Base-by-base conservation (phyloP, 768 basidiomycete genomes). In the Leucocoprinus birnbaumii region DNA sequence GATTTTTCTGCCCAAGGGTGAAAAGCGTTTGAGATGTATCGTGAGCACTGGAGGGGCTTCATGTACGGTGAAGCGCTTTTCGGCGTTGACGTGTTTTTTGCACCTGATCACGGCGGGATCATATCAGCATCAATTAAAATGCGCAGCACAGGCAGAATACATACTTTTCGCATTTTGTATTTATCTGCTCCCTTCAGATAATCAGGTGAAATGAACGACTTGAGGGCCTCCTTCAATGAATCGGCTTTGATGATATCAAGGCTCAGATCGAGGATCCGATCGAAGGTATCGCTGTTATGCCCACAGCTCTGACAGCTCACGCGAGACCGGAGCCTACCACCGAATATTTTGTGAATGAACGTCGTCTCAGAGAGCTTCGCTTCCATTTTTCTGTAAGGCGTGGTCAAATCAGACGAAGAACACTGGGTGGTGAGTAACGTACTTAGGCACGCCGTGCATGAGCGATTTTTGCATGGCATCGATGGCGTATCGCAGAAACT, bases 141-240 rank as follows among this genome's bases (percentile, higher is more conserved):
- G 22, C 2, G 9, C 3, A 27, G 27, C 16, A 3, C n/a, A 35
- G 11, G 48, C 19, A 14, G 21, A 24, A 50, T 5, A n/a, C 52
- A 16, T 66, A 97, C 94, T 93, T 98, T 72, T 99, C 97, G 70
- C 97, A 99, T 67, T n/a, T 95, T 93, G 71, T 99, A 99, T 73
- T 95, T 95, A 76, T 99, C 93, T 5, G 86, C 84, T 0, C 96
- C 97, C 58, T 84, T 90, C 58, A 99, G 70, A 58, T 80, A 76
- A 65, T 99, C 97, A 45, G 89, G 74, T 7, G 84, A 85, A 35
- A 90, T 83, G 62, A 97, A 97, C 64, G 85, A 88, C 34, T 80
- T 78, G 54, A 96, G 70, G 2, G 91, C 93, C 3, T 88, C 85
- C 66, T 77, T 84, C 48, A 98, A 62, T 3, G 76, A 77, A 27